Evolutionary conservation across 2,329 filamentous ascomycete species (phyloP), one percentile per base, ranked within the genome.

Genomic region (Nothophoma quercina): DNA sequence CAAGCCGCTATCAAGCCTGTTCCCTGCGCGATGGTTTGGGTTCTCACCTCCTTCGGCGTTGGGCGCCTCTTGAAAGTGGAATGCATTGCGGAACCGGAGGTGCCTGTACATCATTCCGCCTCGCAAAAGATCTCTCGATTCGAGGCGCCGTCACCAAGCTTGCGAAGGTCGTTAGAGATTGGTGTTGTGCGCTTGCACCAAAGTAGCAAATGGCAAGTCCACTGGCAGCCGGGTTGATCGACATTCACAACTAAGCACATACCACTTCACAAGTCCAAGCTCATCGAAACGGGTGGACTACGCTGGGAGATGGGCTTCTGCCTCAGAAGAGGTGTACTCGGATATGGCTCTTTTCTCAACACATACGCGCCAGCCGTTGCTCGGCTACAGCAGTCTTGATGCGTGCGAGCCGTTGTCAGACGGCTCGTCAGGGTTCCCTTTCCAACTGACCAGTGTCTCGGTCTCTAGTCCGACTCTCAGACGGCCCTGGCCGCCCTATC

Each of bases 181-280:
- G 23, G 28, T 6, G 4, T 35, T 30, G 8, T 15, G 15, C 59
- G 58, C 64, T 63, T 65, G 57, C 45, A 45, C 63, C 22, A 47
- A 62, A 66, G 39, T 33, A 56, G 64, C 44, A 62, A 65, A 65
- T 65, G 64, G 55, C 45, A 60, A 51, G 48, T 36, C 21, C 19
- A 19, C 13, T 18, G 26, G 22, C 30, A 52, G 21, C 33, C 13
- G 22, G 21, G 43, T 29, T 41, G 46, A 44, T 50, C 33, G 45
- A 40, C 54, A 35, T 41, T 34, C 50, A 52, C 28, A 26, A 26
- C 25, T 36, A 16, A 36, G 35, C 36, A 51, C 44, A 54, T 50
- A 52, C 51, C 39, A 52, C 33, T 8, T 35, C 19, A 19, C 25
- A 28, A 33, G 35, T 46, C 46, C 32, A 21, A 25, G 34, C 40